Evolutionary conservation across 2,329 filamentous ascomycete species (phyloP), one percentile per base, ranked within the genome.

Genomic region (Fusarium sp.): DNA sequence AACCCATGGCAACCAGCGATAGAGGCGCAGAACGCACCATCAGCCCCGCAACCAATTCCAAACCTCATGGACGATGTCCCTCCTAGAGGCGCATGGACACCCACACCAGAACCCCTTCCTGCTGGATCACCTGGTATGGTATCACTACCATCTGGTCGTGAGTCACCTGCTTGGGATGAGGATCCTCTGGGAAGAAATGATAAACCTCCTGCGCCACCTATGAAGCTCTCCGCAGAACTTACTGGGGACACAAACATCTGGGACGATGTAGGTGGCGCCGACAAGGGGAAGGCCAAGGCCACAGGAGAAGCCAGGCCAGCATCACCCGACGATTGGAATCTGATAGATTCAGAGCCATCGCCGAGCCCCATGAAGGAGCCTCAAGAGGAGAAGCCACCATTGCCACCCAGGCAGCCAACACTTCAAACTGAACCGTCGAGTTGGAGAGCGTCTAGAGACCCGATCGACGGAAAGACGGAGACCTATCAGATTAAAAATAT

Each of bases 401-500:
- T 86, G 15, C 86, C 85, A 6, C 82, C 85, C 0, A 79, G 83
- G 47, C 68, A 74, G 20, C 69, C 76, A 24, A 76, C 68, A 5
- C n/a, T 71, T 7, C 68, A 45, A 47, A 55, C 74, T 36, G 76
- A 75, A 44, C 75, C 78, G 7, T 80, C 79, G 13, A 70, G 74
- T 50, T 83, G 81, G 81, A 75, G 77, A 22, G 83, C 84, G 1
- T 83, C 85, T 2, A 81, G 85, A 38, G 80, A 83, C 2, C 82
- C 84, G 3, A 80, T 84, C 6, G 81, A 84, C n/a, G 83, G 82
- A 50, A 87, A 86, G 74, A 83, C 86, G 0, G 95, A 98, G 81
- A 96, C 94, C 2, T 98, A 99, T 77, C 92, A 95, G 62, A 95
- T 98, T 80, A 97, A 97, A 79, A 95, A 95, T 68, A 91, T 98